phyloP scores from a whole-genome alignment of 2,329 filamentous ascomycete species.

The Zasmidium citrigriseum region DNA sequence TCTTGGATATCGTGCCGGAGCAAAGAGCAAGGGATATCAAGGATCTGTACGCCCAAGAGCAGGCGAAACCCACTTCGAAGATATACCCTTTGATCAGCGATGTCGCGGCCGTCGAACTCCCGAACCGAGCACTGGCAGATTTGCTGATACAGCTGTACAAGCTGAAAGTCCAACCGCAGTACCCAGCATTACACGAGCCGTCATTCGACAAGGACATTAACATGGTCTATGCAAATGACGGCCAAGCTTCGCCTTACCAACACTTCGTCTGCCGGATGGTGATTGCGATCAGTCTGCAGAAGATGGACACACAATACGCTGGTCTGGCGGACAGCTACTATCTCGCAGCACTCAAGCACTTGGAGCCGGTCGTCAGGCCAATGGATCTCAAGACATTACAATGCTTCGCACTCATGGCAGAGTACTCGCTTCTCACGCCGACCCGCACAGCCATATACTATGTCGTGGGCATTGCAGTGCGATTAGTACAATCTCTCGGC shows the following conservation, averaged over 20 bases:
- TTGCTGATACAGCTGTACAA: slow-evolving; percentile 82
- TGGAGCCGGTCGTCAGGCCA: slow-evolving; percentile 80
- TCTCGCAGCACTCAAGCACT: slow-evolving; percentile 78
- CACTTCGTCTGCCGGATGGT: slow-evolving; percentile 91
- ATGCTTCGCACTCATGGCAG: slow-evolving; percentile 81
- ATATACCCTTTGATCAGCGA: slow-evolving; percentile 89
- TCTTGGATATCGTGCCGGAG: slow-evolving; percentile 88
- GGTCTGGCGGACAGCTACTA: slow-evolving; percentile 95
- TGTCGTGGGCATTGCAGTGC: slow-evolving; percentile 82
- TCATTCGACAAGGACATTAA: slow-evolving; percentile 75
- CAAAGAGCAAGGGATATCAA: slow-evolving; percentile 65
- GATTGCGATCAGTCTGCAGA: slow-evolving; percentile 91
- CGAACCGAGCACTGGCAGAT: slow-evolving; percentile 71
- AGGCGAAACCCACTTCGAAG: slow-evolving; percentile 68
- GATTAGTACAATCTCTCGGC: slow-evolving; percentile 85
- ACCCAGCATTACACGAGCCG: slow-evolving; percentile 82
- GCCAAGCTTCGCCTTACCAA: slow-evolving; percentile 62
- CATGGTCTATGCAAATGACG: slow-evolving; percentile 71
- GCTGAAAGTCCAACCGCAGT: slow-evolving; percentile 85
- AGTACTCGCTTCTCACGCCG: slow-evolving; percentile 90
- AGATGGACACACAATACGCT: slow-evolving; percentile 85
- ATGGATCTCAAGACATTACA: slow-evolving; percentile 91
- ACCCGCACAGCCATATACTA: slow-evolving; percentile 93
- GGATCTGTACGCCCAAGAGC: slow-evolving; percentile 68
- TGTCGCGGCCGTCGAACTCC: slow-evolving; percentile 74